Evolutionary conservation across 495 filamentous ascomycete species (phyloP), one percentile per base, ranked within the genome.

Genomic region (Neurospora africana): DNA sequence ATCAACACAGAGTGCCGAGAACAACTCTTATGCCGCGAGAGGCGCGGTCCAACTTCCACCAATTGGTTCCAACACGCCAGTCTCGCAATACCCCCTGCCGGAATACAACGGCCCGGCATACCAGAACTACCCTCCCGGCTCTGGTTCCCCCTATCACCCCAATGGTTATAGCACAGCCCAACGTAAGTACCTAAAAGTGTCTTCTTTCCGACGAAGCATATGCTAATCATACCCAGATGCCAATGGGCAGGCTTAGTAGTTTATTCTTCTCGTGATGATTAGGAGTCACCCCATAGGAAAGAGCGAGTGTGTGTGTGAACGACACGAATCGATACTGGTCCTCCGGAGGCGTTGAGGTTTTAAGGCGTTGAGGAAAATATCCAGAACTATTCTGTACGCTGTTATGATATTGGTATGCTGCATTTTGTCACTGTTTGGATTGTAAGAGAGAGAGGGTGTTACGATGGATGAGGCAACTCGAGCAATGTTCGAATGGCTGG

Each of bases 11-110:
- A 82, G 53, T 27, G 6, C 53, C 53, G 53, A 65, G 27, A 65
- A 33, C 53, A 65, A 33, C 53, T 65, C 53, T 8, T 65, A 65
- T 33, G 53, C 53, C 53, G 23, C 27, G 53, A 65, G 53, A 35
- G 53, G 53, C 6, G 53, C 83, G 15, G 84, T 85, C 21, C 92
- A 95, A 78, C 84, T 97, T 23, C 94, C 94, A 27, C 94, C 94
- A 10, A 95, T 97, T 78, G 93, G 91, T 9, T 97, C 95, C 77
- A 87, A 90, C 77, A 86, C 89, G 36, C 83, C 84, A 65, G 53
- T 65, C 13, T 65, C 53, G 58, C 90, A 90, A 71, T 95, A 96
- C 76, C 85, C 88, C 36, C 77, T 89, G 58, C 86, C 91, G 72
- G 91, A 95, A 79, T 93, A 93, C 75, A 82, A 79, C 74, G 75